These are phyloP conservation scores for Caloboletus inedulis DNA, from an alignment of 1,284 basidiomycete genomes.

Conservation along the genomic window DNA sequence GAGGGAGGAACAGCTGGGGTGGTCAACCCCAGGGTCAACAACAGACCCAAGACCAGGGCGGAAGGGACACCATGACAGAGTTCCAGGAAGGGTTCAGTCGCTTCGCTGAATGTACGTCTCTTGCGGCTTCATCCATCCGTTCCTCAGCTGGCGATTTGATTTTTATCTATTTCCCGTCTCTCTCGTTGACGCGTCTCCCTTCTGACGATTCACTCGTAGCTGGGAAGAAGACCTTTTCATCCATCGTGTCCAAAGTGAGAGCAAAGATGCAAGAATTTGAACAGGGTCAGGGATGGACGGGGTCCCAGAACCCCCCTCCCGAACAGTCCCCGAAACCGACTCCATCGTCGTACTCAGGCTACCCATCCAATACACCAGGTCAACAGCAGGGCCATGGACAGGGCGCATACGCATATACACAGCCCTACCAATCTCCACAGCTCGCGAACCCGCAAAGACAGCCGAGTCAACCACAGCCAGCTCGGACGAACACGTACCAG, in stretches of 20 bases:
- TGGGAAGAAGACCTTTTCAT: slow-evolving; percentile 73
- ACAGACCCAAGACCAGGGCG: slow-evolving; percentile 21
- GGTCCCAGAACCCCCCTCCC: slow-evolving; percentile 10
- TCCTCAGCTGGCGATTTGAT: background rate
- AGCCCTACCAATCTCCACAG: slow-evolving; percentile 1
- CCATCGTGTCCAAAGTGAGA: slow-evolving; percentile 68
- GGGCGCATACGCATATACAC: background rate
- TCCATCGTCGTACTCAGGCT: background rate
- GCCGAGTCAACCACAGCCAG: background rate
- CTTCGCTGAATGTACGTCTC: slow-evolving; percentile 66
- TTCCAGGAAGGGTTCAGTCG: slow-evolving; percentile 69
- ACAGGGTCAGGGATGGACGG: slow-evolving; percentile 36
- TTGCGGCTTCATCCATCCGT: background rate
- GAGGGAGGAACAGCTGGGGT: slow-evolving; percentile 7
- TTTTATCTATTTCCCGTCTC: background rate
- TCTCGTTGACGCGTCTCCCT: background rate
- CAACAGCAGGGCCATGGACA: slow-evolving; percentile 6
- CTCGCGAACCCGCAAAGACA: background rate
- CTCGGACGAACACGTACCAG: slow-evolving; percentile 6
- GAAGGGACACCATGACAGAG: slow-evolving; percentile 57
- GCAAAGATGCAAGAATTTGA: slow-evolving; percentile 79
- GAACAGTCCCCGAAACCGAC: slow-evolving; percentile 1
- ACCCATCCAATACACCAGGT: background rate
- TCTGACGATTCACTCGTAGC: slow-evolving; percentile 37
- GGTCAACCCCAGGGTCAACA: slow-evolving; percentile 6